Evolutionary conservation across 2,329 filamentous ascomycete genomes (phyloP), one percentile per base, ranked within the genome.

Genomic region (Penicillium sp.): DNA sequence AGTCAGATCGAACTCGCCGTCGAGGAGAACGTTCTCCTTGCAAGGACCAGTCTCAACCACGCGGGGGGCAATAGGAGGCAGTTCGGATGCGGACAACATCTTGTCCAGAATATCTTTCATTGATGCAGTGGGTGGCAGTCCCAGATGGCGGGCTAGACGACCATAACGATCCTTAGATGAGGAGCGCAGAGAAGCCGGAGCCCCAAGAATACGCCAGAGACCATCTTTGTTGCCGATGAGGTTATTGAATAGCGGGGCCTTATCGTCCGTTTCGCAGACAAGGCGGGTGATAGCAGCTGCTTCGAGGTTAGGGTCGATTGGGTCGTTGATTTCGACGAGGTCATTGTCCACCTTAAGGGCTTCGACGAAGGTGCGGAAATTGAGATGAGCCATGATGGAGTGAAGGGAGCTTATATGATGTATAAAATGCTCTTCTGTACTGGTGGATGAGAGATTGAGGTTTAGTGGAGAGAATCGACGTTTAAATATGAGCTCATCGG

Each of bases 201-300:
- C 75, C 19, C 79, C 80, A 4, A 83, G 70, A 19, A 82, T 81
- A 9, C 79, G 70, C 56, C 69, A 82, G 0, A 83, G 67, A 8
- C 80, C 80, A 34, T 79, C 61, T 28, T 76, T 60, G 4, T 67
- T 66, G 1, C 80, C 80, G 48, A 75, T 79, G 49, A 83, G 52
- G 23, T 82, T 83, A 65, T 81, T 79, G 71, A 83, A 81, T 0
- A 83, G 71, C 0, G 80, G 79, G 1, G 80, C 80, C 46, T 78
- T 79, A 51, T 73, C 75, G 39, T 79, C 61, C 0, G 67, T 74
- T 55, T 83, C 80, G 54, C 71, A 76, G 8, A 77, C 78, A 13
- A 64, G 67, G 3, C 80, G 71, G 3, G 76, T 77, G 48, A 82
- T 81, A 11, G 80, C 81, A 3, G 67, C 77, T 0, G 70, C 75